Evolutionary conservation across 2,329 filamentous ascomycete species (phyloP), one percentile per base, ranked within the genome.

Genomic region (Monilinia aucupariae): DNA sequence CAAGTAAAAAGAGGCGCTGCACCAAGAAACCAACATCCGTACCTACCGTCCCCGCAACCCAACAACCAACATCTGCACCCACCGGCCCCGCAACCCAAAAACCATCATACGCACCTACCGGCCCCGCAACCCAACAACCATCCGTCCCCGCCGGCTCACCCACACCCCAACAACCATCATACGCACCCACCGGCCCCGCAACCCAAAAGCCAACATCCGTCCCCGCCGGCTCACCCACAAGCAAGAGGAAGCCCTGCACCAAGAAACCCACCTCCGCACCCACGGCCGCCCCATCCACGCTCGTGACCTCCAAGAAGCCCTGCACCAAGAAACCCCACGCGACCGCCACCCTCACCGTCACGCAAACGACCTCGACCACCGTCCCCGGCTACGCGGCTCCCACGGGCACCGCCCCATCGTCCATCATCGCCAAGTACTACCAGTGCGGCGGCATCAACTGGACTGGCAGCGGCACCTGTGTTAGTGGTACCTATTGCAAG

Each of bases 371-470:
- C 13, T 34, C 32, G 0, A 56, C 64, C 0, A 47, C 65, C n/a
- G 4, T 52, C 25, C 17, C 53, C 45, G 37, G 56, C 1, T 60
- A 54, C 1, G 15, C 50, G 3, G 64, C 48, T 3, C 53, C 61
- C 25, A 50, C 61, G 20, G 61, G 59, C 27, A 51, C 65, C 41
- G 50, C 55, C 3, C 32, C 32, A 22, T 9, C 27, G 48, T 3
- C 22, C 59, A 6, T n/a, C n/a, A 53, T 70, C 5, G 32, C 63
- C 2, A 67, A 67, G 60, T 72, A 66, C 39, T 20, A 32, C 2
- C 68, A 72, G 61, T 72, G 71, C 63, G 71, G 69, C 17, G 71
- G 71, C 2, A 30, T 7, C 25, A 65, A 62, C 0, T 73, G 70
- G 70, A 69, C 65, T 0, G 71, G 71, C 1, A 55, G 58, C 15